Base-by-base conservation (phyloP, 768 basidiomycete genomes). In the Hypholoma fasciculare region DNA sequence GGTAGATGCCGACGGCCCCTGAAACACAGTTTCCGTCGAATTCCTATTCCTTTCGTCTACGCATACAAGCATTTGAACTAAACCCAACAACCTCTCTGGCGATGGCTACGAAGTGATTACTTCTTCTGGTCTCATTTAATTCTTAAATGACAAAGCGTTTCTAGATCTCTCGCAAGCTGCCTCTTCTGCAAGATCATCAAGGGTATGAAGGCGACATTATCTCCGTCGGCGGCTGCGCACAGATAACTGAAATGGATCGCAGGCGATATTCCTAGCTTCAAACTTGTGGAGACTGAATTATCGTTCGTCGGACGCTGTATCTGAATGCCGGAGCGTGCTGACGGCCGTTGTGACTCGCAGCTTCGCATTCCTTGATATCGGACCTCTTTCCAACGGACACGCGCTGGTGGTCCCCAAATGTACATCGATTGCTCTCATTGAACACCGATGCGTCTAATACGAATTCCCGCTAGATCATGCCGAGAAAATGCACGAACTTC, bases 111-210 rank as follows among this genome's bases (percentile, higher is more conserved):
- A 79, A 74, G 78, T 79, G 70, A 60, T 19, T 54, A 16, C 36
- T 37, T 17, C 46, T 7, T 7, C 48, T n/a, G 1, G 27, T 54
- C 54, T 23, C 11, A 30, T 39, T 49, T 26, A 46, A 54, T 34
- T 50, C 26, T 20, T 56, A 39, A 34, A 49, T n/a, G 47, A 40
- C 26, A 40, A 52, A 54, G 30, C 37, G 11, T 36, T 54, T 48
- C 13, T 56, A 88, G 88, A 66, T 75, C 76, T 49, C 77, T 89
- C 52, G 80, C 85, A 5, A 72, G 71, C 20, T 97, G 95, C 73
- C 75, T 98, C 66, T 98, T 97, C 78, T 98, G 96, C 82, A 97
- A 89, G 77, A 97, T 98, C 72, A 82, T 95, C 77, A 92, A 92
- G 76, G 92, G 94, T 86, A 47, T 26, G 72, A 56, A 34, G 13